A percentile compares a stretch with the other conserved stretches of the same genome.
These are phyloP conservation scores for Fusarium palustre DNA, from an alignment of 2,329 filamentous ascomycete species.

Conservation along the genomic window DNA sequence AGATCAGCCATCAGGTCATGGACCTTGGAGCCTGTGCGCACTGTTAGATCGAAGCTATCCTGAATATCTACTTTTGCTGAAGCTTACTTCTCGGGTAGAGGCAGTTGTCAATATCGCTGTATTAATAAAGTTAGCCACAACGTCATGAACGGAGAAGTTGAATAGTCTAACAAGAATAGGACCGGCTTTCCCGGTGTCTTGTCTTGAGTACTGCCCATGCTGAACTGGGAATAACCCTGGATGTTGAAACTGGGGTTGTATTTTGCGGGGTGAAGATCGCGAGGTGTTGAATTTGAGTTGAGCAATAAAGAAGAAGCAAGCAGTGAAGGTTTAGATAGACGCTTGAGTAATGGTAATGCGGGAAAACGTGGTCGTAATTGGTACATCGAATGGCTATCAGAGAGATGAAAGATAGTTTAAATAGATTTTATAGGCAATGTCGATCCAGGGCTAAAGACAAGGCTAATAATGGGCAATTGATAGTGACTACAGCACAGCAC, in stretches of 20 bases:
- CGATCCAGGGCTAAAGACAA: constrained; percentile 27
- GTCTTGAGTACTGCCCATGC: constrained; percentile 53
- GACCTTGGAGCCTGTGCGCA: constrained; percentile 74
- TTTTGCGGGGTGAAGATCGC: constrained; percentile 21
- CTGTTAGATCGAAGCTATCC: constrained; percentile 17
- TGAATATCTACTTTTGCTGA: neutral
- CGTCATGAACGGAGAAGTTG: neutral
- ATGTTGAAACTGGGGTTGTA: constrained; percentile 14
- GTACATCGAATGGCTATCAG: constrained; percentile 38
- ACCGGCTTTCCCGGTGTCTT: constrained; percentile 53
- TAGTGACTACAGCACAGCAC: neutral
- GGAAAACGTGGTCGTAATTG: constrained; percentile 42
- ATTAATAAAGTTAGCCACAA: constrained; percentile 19
- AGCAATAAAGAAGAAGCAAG: constrained; percentile 21
- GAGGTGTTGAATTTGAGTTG: constrained; percentile 29
- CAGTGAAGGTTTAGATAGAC: constrained; percentile 22
- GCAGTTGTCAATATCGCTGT: constrained; percentile 99
- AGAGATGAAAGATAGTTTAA: constrained; percentile 13
- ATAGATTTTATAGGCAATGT: constrained; percentile 20
- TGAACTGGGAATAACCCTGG: constrained; percentile 24
- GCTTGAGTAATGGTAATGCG: constrained; percentile 31
- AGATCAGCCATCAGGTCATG: constrained; percentile 89
- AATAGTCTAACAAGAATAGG: constrained; percentile 56
- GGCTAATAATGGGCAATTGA: constrained; percentile 17
- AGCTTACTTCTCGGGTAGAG: constrained; percentile 85